Base-by-base conservation (phyloP, 306 rosid species). In the Glycine soja region DNA sequence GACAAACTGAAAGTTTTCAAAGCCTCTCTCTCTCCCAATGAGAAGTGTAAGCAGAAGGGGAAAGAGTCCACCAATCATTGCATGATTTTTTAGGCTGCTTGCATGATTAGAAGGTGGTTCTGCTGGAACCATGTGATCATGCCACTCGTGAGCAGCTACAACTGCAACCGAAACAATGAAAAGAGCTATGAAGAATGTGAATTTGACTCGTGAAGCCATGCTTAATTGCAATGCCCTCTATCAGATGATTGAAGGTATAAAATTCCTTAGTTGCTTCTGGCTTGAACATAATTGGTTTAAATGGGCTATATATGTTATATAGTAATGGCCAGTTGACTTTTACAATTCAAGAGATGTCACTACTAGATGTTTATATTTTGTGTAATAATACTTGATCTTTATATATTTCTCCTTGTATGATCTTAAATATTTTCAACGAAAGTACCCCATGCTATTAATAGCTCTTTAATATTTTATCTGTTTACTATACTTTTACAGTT, bases 201-300 rank as follows among this genome's bases (percentile, higher is more conserved):
- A 56, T 65, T 62, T 85, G 50, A 68, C 36, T 42, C 12, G 61
- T 14, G 82, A 81, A 85, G 81, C 92, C 95, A 89, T 24, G 30
- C 30, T 24, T 24, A 24, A 24, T 40, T 62, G 56, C 51, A 19
- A 46, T 40, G 34, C 50, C 14, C 75, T 65, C 43, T 4, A 47
- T 24, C 30, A 24, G 30, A 0, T 32, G 18, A 36, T 79, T 65
- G 9, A 80, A 57, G 66, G 80, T 54, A 11, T 12, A 38, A 30
- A 67, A 42, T 74, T 70, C 64, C 75, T 81, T 45, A 63, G 10
- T 51, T 76, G 74, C 42, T 80, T 79, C 7, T 70, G 61, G 76
- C 59, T 76, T 76, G 36, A 53, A 50, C 30, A 32, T 40, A 8
- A 73, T n/a, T 54, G 40, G 61, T 10, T 64, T 43, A 5, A 10